Evolutionary conservation across 164 flowering plant species (phyloP).

Genomic region (Vitis cinerea): DNA sequence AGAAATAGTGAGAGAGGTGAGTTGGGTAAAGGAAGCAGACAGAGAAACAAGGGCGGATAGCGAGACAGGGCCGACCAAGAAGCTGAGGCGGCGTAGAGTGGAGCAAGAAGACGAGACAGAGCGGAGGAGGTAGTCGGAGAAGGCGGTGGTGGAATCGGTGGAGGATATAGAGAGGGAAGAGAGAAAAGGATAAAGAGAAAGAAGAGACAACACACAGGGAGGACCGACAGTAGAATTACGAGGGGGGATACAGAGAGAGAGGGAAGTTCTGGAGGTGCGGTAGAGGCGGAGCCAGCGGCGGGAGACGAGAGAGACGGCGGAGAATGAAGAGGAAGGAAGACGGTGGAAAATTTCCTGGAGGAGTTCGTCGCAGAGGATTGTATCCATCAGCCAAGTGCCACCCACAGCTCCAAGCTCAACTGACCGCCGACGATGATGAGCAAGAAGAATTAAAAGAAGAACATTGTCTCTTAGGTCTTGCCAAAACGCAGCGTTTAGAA

Average conservation of each 20-base stretch:
- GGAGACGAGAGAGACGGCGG: slow-evolving; percentile 56
- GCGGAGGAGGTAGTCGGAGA: slow-evolving; percentile 31
- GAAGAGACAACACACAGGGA: slow-evolving; percentile 37
- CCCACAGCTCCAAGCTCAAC: not conserved
- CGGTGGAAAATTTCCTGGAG: slow-evolving; percentile 70
- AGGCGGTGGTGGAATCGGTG: slow-evolving; percentile 1
- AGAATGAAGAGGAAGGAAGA: slow-evolving; percentile 33
- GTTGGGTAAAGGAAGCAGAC: slow-evolving; percentile 33
- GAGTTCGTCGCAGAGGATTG: slow-evolving; percentile 65
- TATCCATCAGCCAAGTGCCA: slow-evolving; percentile 39
- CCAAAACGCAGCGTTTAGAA: too few relatives aligned
- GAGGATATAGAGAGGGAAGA: slow-evolving; percentile 18
- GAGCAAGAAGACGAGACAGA: slow-evolving; percentile 33
- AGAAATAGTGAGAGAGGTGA: slow-evolving; percentile 44
- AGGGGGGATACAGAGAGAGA: slow-evolving; percentile 41
- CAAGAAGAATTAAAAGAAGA: too few relatives aligned
- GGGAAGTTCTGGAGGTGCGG: slow-evolving; percentile 51
- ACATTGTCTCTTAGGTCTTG: too few relatives aligned
- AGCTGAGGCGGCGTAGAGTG: slow-evolving; percentile 39
- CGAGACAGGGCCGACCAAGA: slow-evolving; percentile 46
- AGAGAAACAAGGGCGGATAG: slow-evolving; percentile 36
- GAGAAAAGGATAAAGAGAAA: slow-evolving; percentile 52
- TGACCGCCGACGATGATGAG: too few relatives aligned
- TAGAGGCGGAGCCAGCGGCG: slow-evolving; percentile 75
- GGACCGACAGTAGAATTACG: slow-evolving; percentile 3